Evolutionary conservation across 306 rosid species (phyloP), one percentile per base, ranked within the genome.

Genomic region (Ceratonia siliqua): DNA sequence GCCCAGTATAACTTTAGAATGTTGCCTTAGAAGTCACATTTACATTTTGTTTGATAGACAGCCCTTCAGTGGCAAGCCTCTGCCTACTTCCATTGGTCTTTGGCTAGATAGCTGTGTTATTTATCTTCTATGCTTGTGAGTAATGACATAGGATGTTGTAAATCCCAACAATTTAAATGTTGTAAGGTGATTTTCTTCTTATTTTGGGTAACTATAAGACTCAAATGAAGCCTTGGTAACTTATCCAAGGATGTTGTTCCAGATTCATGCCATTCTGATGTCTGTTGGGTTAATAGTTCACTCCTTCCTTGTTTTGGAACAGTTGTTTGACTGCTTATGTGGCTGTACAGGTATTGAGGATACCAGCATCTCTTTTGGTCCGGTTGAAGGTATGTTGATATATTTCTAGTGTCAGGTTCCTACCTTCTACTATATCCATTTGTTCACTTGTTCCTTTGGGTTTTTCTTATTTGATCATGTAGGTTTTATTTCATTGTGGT

Each of bases 281-380:
- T 84, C 70, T 59, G 55, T 55, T 69, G 2, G 38, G 49, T 76
- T 46, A 67, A 5, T 53, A 73, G 13, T 72, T 68, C 46, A 18
- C 55, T 38, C 75, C 17, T 42, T 38, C 24, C 3, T 5, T 30
- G 52, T 73, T 77, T 48, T 38, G 15, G 22, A 62, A 81, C 64
- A 30, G 69, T 62, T 55, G 8, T 70, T 77, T 77, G 74, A 84
- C 64, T 68, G 68, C 32, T 79, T 80, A 39, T 76, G 63, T 79
- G 74, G 35, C 38, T 67, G 41, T 79, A 52, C 91, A 93, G 98
- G 94, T 83, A 84, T 93, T 61, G 98, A 93, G 67, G 98, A 93
- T 75, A 78, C 91, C 74, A 79, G 81, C 87, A 91, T 93, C 66
- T 82, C 97, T 67, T 91, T 89, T 73, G 98, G 91, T 61, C 98